Evolutionary conservation across 108 stramenopile species (phyloP).

Genomic region (Skeletonema marinoi): DNA sequence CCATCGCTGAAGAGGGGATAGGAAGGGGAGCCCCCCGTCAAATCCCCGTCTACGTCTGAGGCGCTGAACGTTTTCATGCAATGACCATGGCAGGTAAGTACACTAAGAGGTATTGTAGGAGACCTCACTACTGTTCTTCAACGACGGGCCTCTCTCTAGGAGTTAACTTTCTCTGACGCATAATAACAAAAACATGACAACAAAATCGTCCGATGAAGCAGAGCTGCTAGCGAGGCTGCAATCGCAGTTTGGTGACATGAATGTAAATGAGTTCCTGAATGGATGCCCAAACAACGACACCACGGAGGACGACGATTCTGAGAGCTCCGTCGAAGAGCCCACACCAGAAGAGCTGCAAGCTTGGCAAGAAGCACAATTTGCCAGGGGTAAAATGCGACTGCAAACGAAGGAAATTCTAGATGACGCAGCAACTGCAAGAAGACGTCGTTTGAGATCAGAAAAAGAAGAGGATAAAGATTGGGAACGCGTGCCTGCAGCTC

Average conservation of each 20-base stretch:
- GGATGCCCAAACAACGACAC: slow-evolving; percentile 1
- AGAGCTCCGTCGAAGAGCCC: slow-evolving; percentile 53
- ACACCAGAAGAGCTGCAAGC: slow-evolving; percentile 61
- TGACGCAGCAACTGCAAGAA: slow-evolving; percentile 8
- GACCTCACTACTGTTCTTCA: too few relatives aligned
- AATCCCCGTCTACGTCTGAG: too few relatives aligned
- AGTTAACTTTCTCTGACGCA: too few relatives aligned
- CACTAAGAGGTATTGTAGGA: too few relatives aligned
- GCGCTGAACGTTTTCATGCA: too few relatives aligned
- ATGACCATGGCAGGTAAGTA: too few relatives aligned
- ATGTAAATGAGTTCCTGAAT: slow-evolving; percentile 40
- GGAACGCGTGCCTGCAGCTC: slow-evolving; percentile 40
- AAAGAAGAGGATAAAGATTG: slow-evolving; percentile 32
- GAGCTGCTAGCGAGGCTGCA: slow-evolving; percentile 57
- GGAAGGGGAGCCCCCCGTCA: too few relatives aligned
- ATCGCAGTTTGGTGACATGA: slow-evolving; percentile 67
- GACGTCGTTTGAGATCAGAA: slow-evolving; percentile 4
- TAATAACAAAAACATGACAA: background rate
- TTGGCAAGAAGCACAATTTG: slow-evolving; percentile 71
- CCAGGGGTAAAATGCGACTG: slow-evolving; percentile 35
- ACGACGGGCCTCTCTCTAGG: too few relatives aligned
- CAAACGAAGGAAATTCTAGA: slow-evolving; percentile 23
- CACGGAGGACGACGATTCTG: slow-evolving; percentile 2
- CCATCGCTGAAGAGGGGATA: too few relatives aligned
- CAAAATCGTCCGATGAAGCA: slow-evolving; percentile 14